A percentile compares a stretch with the other conserved stretches of the same genome.
Evolutionary conservation across 345 rosid species (phyloP).

Genomic region (Dipteronia dyeriana): DNA sequence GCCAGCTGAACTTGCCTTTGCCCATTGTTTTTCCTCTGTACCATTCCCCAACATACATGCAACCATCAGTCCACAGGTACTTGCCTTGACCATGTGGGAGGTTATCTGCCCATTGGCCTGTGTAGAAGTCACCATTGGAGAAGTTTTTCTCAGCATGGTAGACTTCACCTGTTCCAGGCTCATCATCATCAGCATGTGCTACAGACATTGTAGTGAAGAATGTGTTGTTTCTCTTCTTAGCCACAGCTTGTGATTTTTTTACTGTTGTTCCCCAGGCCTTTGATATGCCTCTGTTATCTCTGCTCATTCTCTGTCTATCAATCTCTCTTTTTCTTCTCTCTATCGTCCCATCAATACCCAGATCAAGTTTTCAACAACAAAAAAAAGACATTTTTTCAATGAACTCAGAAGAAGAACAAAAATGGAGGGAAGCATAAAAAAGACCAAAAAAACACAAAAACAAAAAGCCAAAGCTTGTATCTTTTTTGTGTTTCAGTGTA

Average conservation of each 20-base stretch:
- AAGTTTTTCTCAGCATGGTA: conserved; percentile 56
- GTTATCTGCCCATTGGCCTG: conserved; percentile 69
- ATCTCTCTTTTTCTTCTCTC: conserved; percentile 22
- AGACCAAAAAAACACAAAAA: too few relatives aligned
- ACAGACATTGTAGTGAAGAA: conserved; percentile 67
- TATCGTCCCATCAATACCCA: conserved; percentile 22
- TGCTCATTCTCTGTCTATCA: conserved; percentile 39
- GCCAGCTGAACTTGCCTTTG: conserved; percentile 89
- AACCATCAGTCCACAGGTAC: conserved; percentile 90
- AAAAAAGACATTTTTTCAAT: conserved; percentile 11
- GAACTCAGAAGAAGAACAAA: conserved; percentile 12
- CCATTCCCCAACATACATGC: conserved; percentile 96
- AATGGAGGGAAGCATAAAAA: conserved; percentile 7
- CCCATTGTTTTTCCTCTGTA: conserved; percentile 67
- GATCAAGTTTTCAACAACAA: conserved; percentile 28
- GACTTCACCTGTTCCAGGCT: conserved; percentile 41
- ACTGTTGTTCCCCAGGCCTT: conserved; percentile 44
- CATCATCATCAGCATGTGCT: conserved; percentile 89
- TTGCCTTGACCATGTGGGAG: conserved; percentile 87
- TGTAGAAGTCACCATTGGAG: conserved; percentile 83
- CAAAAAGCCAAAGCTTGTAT: not conserved
- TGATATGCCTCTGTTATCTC: conserved; percentile 32
- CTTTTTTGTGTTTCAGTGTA: conserved; percentile 3
- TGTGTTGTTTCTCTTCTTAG: conserved; percentile 41
- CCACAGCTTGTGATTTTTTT: conserved; percentile 38